A percentile compares a stretch with the other conserved stretches of the same genome.
phyloP scores from a whole-genome alignment of 345 rosid species.

The Citrus maxima region DNA sequence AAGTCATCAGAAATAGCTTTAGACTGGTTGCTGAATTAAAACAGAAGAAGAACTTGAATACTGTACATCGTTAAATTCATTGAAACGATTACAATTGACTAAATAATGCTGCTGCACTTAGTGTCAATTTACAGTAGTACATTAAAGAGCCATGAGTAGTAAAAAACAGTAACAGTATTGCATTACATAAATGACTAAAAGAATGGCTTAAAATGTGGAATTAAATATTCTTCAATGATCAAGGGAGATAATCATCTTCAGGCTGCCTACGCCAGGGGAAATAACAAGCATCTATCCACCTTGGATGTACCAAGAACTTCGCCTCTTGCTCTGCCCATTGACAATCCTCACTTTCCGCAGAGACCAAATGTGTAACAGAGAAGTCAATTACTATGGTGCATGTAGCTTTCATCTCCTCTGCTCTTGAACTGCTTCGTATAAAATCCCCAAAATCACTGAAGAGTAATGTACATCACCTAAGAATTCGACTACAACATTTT shows the following conservation, averaged over 20 bases:
- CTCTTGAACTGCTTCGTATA: neutral
- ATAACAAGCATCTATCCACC: neutral
- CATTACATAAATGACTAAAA: too few species aligned
- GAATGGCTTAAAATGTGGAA: neutral
- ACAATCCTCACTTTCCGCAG: neutral
- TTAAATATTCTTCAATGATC: neutral
- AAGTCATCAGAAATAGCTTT: too few species aligned
- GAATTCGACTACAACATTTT: neutral
- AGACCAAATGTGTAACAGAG: neutral
- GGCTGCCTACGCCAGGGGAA: too few species aligned
- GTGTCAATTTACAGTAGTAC: too few species aligned
- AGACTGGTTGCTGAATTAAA: too few species aligned
- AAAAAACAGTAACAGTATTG: too few species aligned
- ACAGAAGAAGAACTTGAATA: too few species aligned
- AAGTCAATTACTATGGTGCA: neutral
- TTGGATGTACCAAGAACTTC: neutral
- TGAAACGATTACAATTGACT: too few species aligned
- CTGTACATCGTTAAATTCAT: too few species aligned
- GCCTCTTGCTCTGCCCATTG: neutral
- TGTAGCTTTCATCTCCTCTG: slow-evolving; percentile 8
- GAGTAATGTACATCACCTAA: neutral
- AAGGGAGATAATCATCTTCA: neutral
- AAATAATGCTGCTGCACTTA: too few species aligned
- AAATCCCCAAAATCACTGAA: neutral
- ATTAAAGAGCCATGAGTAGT: too few species aligned